These are phyloP conservation scores for Glaciozyma martinii DNA, from an alignment of 768 basidiomycete species.

Conservation along the genomic window DNA sequence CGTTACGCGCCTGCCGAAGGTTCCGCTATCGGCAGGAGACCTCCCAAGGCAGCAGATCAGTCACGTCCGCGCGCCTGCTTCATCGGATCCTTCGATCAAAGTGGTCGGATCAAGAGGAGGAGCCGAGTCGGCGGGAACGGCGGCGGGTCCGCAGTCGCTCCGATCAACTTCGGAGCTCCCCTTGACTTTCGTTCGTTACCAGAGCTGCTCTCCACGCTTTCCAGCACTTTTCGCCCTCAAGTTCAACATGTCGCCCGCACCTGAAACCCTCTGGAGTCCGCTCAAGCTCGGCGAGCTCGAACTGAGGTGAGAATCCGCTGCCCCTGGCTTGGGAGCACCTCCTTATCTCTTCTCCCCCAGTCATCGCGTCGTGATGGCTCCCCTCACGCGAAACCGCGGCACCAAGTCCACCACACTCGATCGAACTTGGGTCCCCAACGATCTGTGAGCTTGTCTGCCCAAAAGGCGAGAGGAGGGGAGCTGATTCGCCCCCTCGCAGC, in stretches of 20 bases:
- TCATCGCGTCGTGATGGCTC: slow-evolving; percentile 12
- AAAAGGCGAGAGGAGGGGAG: not conserved
- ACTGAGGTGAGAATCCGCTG: not conserved
- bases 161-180: not conserved
- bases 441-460: slow-evolving; percentile 4
- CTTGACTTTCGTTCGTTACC: not conserved
- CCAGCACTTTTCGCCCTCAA: too few species aligned
- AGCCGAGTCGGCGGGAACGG: too few species aligned
- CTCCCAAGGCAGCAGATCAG: too few species aligned
- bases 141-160: too few species aligned
- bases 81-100: too few species aligned
- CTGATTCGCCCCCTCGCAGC: not conserved
- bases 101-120: too few species aligned
- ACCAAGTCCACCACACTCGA: not conserved
- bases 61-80: too few species aligned
- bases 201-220: not conserved
- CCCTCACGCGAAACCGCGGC: slow-evolving; percentile 17
- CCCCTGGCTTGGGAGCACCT: not conserved
- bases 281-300: slow-evolving; percentile 4
- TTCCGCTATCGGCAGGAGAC: too few species aligned
- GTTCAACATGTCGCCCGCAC: not conserved
- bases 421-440: slow-evolving; percentile 24
- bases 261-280: slow-evolving; percentile 5
- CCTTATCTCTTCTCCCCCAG: not conserved
- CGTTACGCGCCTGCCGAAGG: too few species aligned